Evolutionary conservation across 257 asterid genomes (phyloP), one percentile per base, ranked within the genome.

Genomic region (Petunia secreta): DNA sequence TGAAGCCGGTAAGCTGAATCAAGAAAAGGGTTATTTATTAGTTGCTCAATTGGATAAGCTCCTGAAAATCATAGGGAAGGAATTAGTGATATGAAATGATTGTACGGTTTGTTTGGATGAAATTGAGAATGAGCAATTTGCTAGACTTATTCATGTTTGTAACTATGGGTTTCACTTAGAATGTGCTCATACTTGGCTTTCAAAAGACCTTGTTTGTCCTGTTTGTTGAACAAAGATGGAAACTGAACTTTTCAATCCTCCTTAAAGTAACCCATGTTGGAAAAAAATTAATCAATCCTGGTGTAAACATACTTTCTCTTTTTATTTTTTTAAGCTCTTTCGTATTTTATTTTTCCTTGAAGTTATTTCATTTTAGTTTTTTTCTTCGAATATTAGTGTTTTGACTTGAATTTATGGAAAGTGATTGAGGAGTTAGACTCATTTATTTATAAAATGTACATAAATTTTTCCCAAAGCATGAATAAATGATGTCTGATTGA

Each of bases 41-140:
- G 78, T 43, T 1, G 78, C 62, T 4, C 62, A 73, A 50, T 73
- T 73, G 15, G 78, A 73, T 37, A 94, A 91, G 55, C 83, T 94
- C 5, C 97, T 97, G 1, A 87, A 66, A 74, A 88, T 90, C 8
- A 77, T 87, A 43, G 98, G 98, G 3, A 88, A 84, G 5, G 98
- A 92, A 57, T 66, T 94, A 91, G 91, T 89, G 10, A 1, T 91
- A 82, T 89, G 87, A 36, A 75, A 82, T 0, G 98, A 94, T 39
- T 94, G 98, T 73, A 96, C 96, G 9, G 92, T 94, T 3, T 94
- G 98, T n/a, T 82, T 94, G 86, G 98, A 94, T 48, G 92, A 89
- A 5, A 92, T 94, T 60, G 90, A 82, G 80, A 15, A 53, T 13
- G 91, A 92, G 38, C 92, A 94, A 67, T 82, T 86, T 71, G 97